A percentile compares a stretch with the other conserved stretches of the same genome.
Conservation (phyloP, 768 basidiomycete genomes). For the Collybia sordida region DNA sequence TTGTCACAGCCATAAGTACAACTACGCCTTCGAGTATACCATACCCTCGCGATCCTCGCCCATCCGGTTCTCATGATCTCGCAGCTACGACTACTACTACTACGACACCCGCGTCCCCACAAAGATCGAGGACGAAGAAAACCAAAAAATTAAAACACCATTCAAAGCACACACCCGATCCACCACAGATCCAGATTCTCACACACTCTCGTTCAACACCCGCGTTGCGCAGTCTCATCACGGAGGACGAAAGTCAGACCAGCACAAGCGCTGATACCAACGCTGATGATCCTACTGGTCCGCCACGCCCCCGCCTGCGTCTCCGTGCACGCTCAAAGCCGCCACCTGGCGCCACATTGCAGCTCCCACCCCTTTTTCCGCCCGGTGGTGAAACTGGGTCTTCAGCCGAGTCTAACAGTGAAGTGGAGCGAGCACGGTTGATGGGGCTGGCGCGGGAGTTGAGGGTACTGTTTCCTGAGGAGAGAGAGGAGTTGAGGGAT, state of each 20-base stretch:
- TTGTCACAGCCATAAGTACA: no score
- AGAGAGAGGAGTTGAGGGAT: conserved; percentile 6
- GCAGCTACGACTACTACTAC: not conserved
- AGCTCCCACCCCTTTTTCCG: no score
- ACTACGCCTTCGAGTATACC: no score
- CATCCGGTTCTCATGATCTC: no score
- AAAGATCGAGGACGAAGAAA: conserved; percentile 6
- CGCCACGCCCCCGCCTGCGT: not conserved
- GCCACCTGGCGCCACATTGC: conserved; percentile 5
- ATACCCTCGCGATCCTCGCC: no score
- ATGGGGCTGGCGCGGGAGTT: conserved; percentile 8
- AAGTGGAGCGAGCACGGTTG: not conserved
- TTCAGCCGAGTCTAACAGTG: no score
- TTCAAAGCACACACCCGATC: not conserved
- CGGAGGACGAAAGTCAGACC: not conserved
- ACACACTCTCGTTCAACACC: conserved; percentile 41
- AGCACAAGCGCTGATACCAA: not conserved
- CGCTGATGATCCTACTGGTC: not conserved
- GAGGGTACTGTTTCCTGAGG: conserved; percentile 6
- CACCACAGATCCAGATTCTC: not conserved
- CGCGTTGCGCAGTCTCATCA: conserved; percentile 29
- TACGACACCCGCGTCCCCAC: not conserved
- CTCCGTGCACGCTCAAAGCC: not conserved
- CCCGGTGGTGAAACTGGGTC: no score
- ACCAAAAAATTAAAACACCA: not conserved